Evolutionary conservation across 352 stramenopile species (phyloP).

Genomic region (Globisporangium nagaii): DNA sequence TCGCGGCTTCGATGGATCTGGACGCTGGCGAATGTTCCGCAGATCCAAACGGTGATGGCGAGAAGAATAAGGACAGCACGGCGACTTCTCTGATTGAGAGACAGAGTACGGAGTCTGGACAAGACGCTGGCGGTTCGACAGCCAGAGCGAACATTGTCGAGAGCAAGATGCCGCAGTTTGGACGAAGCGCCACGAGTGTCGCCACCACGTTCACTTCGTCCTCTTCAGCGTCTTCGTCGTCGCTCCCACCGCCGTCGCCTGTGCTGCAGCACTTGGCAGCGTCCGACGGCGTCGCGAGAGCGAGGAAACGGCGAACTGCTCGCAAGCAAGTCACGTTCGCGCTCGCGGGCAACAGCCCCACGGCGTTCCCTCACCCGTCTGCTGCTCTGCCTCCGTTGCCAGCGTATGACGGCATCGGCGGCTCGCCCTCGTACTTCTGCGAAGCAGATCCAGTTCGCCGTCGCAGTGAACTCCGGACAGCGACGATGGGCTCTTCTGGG

Average conservation of each 20-base stretch:
- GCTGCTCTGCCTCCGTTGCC: conserved; percentile 56
- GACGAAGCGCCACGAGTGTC: background rate
- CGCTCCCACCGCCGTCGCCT: background rate
- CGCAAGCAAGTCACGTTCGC: conserved; percentile 18
- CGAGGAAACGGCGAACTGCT: background rate
- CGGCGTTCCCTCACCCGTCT: conserved; percentile 18
- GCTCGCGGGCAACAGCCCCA: conserved; percentile 6
- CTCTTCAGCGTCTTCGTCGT: background rate
- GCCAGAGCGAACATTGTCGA: background rate
- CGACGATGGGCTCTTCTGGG: background rate
- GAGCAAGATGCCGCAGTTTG: background rate
- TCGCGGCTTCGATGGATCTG: background rate
- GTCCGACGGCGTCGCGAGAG: background rate
- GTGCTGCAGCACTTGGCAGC: background rate
- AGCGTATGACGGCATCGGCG: conserved; percentile 75
- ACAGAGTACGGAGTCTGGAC: background rate
- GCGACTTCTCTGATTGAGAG: background rate
- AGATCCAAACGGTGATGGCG: background rate
- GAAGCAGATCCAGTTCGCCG: conserved; percentile 30
- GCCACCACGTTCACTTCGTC: background rate
- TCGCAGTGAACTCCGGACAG: conserved; percentile 3
- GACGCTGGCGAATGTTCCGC: background rate
- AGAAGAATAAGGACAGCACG: background rate
- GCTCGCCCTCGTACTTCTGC: conserved; percentile 75
- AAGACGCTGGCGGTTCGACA: background rate